Percentiles rank a stretch among this genome's conserved stretches.
Evolutionary conservation across 495 filamentous ascomycete genomes (phyloP).

Genomic region (Halenospora varia): DNA sequence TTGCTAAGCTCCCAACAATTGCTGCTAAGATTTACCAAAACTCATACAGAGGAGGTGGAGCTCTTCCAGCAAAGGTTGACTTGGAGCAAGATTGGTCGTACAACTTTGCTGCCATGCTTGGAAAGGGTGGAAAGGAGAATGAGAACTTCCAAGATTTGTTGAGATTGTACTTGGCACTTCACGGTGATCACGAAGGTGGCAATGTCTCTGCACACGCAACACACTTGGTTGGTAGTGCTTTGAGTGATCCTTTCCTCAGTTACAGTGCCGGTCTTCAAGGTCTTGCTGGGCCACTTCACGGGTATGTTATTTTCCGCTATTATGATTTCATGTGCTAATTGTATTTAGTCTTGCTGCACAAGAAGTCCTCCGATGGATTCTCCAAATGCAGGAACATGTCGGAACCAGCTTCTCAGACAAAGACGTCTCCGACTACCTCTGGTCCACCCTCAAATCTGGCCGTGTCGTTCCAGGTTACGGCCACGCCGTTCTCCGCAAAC

Average conservation of each 20-base stretch:
- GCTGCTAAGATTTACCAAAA: conserved; percentile 97
- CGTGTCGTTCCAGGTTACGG: conserved; percentile 96
- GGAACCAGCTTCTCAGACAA: conserved; percentile 71
- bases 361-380: conserved; percentile 93
- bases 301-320: conserved; percentile 41
- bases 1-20: conserved; percentile 95
- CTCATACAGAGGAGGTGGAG: conserved; percentile 70
- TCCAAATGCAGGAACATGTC: conserved; percentile 88
- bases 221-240: conserved; percentile 91
- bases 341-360: conserved; percentile 73
- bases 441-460: conserved; percentile 87
- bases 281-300: conserved; percentile 90
- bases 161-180: conserved; percentile 88
- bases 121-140: conserved; percentile 79
- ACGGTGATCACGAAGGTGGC: conserved; percentile 97
- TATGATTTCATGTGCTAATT: conserved; percentile 17
- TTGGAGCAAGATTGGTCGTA: conserved; percentile 90
- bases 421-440: conserved; percentile 83
- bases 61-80: conserved; percentile 74
- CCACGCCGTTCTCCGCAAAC: conserved; percentile 96
- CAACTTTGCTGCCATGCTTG: conserved; percentile 96
- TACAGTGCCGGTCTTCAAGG: conserved; percentile 96
- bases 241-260: conserved; percentile 91
- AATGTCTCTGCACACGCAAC: conserved; percentile 98
- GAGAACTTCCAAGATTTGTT: conserved; percentile 94